A percentile compares a stretch with the other conserved stretches of the same genome.
Conservation (phyloP, 78 protist genomes). For the Dictyostelium purpureum region DNA sequence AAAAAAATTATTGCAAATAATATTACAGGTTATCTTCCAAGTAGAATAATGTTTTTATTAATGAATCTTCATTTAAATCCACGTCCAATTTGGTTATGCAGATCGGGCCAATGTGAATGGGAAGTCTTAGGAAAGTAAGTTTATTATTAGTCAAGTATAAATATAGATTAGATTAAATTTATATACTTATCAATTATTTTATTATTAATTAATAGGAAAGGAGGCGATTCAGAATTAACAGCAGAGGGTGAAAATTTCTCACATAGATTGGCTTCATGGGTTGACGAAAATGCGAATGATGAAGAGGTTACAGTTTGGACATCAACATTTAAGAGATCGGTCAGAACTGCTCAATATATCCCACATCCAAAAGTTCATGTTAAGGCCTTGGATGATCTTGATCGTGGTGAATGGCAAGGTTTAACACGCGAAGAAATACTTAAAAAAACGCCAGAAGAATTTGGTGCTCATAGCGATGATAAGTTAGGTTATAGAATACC, state of each 20-base stretch:
- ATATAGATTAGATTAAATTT: not conserved
- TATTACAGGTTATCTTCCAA: constrained; percentile 83
- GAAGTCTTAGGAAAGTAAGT: constrained; percentile 17
- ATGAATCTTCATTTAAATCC: constrained; percentile 89
- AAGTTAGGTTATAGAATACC: constrained; percentile 94
- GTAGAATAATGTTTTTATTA: constrained; percentile 82
- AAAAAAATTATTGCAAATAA: constrained; percentile 64
- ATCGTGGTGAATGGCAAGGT: constrained; percentile 96
- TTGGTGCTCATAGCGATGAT: constrained; percentile 75
- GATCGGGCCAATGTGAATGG: constrained; percentile 61
- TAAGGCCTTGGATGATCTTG: constrained; percentile 91
- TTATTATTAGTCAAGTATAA: not conserved
- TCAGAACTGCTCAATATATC: constrained; percentile 77
- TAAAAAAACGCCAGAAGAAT: constrained; percentile 83
- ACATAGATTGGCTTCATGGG: constrained; percentile 68
- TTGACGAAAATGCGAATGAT: constrained; percentile 36
- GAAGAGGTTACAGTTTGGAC: constrained; percentile 87
- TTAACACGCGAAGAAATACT: constrained; percentile 92
- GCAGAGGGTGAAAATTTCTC: constrained; percentile 85
- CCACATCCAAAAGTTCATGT: constrained; percentile 78
- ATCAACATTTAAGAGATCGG: constrained; percentile 71
- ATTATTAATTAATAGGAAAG: constrained; percentile 72
- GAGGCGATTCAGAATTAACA: constrained; percentile 93
- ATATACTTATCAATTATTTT: no score
- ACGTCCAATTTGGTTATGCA: constrained; percentile 82